Evolutionary conservation across 495 filamentous ascomycete genomes (phyloP), one percentile per base, ranked within the genome.

Genomic region (Neurospora sp.): DNA sequence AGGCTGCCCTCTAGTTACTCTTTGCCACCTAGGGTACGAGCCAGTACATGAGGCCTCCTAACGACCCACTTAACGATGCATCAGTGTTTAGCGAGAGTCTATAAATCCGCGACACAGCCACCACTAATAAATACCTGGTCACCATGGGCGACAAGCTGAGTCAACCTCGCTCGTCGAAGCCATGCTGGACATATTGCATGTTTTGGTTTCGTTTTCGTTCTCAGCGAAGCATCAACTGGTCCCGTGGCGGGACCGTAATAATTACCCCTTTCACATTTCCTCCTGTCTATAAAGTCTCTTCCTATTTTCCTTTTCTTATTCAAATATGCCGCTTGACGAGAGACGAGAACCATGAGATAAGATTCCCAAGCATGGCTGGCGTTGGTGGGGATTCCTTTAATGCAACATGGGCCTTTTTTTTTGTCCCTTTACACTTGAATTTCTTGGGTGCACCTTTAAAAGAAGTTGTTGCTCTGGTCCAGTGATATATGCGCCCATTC

Each of bases 301-400:
- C n/a, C 71, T 39, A 45, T 34, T 62, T n/a, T 54, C 5, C 15
- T 73, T 69, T 40, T 71, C 70, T 69, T 36, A 21, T 66, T 66
- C 69, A 42, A 21, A 75, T 38, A 77, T 66, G 28, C 54, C 54
- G 28, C 54, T 66, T 66, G 34, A 66, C 54, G 76, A 77, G 76
- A 77, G 76, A 77, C 69, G 76, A 73, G 71, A 66, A 73, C 71
- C 71, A 77, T 75, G 76, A 77, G 42, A 70, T 71, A 66, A 66
- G 54, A 66, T 66, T 70, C 48, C 69, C 62, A 66, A 73, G 76
- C 76, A 77, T 75, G 71, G 76, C 71, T 39, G 73, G 76, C 74
- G 74, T 75, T 77, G 66, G 59, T 71, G 72, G 54, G 54, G 13
- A 8, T 66, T 66, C 54, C 28, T 31, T 34, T 31, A 66, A 66